These are phyloP conservation scores for Epichloe scottii DNA, from an alignment of 2,329 filamentous ascomycete species.

Conservation along the genomic window DNA sequence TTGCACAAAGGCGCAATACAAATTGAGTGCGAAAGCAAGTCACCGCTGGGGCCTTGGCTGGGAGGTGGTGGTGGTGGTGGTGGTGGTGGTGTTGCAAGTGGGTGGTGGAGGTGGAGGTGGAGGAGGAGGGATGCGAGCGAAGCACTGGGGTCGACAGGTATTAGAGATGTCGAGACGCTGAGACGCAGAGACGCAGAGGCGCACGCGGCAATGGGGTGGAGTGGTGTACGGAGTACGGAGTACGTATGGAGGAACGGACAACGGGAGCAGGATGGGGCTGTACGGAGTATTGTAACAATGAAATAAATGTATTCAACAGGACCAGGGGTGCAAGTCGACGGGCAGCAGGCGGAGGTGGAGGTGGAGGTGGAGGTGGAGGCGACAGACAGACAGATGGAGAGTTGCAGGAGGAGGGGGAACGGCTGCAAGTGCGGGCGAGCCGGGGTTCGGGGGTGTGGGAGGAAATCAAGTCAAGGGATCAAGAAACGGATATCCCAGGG, in stretches of 20 bases:
- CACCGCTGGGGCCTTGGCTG: slow-evolving; percentile 8
- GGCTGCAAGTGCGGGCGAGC: slow-evolving; percentile 6
- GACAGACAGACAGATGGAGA: slow-evolving; percentile 1
- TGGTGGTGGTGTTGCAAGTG: neutral
- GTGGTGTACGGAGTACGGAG: slow-evolving; percentile 3
- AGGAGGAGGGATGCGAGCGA: slow-evolving; percentile 9
- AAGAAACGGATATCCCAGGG: neutral
- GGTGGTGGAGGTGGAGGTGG: slow-evolving; percentile 9
- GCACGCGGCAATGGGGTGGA: slow-evolving; percentile 8
- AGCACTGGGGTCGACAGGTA: slow-evolving; percentile 6
- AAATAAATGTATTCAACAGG: neutral
- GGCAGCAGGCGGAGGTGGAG: neutral
- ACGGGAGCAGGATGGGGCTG: neutral
- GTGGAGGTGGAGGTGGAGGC: slow-evolving; percentile 1
- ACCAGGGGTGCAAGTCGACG: neutral
- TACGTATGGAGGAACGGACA: neutral
- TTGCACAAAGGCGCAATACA: neutral
- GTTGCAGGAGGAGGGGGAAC: slow-evolving; percentile 7
- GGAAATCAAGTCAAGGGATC: neutral
- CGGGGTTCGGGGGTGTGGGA: neutral
- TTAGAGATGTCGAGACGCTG: slow-evolving; percentile 1
- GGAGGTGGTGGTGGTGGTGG: slow-evolving; percentile 4
- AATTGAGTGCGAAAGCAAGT: slow-evolving; percentile 1
- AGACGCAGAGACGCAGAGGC: slow-evolving; percentile 2
- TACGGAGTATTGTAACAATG: neutral